Evolutionary conservation across 257 asterid species (phyloP).

Genomic region (Coffea canephora): DNA sequence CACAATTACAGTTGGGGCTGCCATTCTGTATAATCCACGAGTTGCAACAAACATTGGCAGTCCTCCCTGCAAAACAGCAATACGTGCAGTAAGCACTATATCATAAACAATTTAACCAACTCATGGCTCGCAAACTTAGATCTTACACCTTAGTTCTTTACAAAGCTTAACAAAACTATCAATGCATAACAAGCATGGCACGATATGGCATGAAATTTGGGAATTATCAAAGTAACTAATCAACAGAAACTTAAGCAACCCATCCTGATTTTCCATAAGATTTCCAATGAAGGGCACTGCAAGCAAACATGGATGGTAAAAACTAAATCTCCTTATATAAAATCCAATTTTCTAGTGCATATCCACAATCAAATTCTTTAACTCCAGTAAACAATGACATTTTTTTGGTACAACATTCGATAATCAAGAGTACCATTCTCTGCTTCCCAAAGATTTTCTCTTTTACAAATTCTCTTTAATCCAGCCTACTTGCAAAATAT

Average conservation of each 20-base stretch:
- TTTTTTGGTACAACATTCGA: background rate
- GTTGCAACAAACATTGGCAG: constrained; percentile 97
- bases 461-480: background rate
- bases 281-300: background rate
- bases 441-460: background rate
- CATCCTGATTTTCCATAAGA: background rate
- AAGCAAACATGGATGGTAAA: background rate
- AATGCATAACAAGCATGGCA: background rate
- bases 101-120: background rate
- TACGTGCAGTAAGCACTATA: background rate
- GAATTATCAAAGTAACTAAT: background rate
- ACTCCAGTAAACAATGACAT: background rate
- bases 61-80: constrained; percentile 59
- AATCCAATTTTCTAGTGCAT: background rate
- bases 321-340: too few relatives aligned
- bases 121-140: background rate
- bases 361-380: background rate
- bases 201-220: background rate
- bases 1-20: constrained; percentile 80
- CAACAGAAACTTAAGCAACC: background rate
- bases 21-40: constrained; percentile 79
- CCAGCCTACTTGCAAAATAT: background rate
- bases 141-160: background rate
- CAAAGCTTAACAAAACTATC: too few relatives aligned
- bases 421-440: background rate